Percentiles rank a stretch among this genome's conserved stretches.
Evolutionary conservation across 108 stramenopile species (phyloP).

Genomic region (Epithemia pelagica): DNA sequence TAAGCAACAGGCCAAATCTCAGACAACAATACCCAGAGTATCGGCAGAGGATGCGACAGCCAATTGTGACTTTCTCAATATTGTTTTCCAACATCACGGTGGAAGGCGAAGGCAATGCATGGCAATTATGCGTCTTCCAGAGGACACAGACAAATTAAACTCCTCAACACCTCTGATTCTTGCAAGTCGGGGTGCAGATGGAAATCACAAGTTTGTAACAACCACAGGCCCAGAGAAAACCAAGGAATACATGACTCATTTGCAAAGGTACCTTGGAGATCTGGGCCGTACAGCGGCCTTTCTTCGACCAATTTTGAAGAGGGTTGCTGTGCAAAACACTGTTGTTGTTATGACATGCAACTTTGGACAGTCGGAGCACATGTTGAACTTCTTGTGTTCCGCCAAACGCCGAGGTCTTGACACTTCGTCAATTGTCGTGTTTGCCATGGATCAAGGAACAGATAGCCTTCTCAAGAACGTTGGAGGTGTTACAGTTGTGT

Average conservation of each 20-base stretch:
- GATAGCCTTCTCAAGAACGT: slow-evolving; percentile 55
- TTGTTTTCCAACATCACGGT: slow-evolving; percentile 31
- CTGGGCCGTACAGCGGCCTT: slow-evolving; percentile 23
- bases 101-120: no score
- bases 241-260: slow-evolving; percentile 31
- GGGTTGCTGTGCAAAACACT: slow-evolving; percentile 46
- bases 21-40: background rate
- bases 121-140: slow-evolving; percentile 39
- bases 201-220: slow-evolving; percentile 34
- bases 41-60: slow-evolving; percentile 31
- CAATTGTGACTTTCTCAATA: slow-evolving; percentile 52
- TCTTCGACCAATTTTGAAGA: slow-evolving; percentile 44
- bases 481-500: slow-evolving; percentile 54
- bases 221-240: slow-evolving; percentile 25
- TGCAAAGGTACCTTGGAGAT: slow-evolving; percentile 39
- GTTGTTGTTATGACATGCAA: slow-evolving; percentile 78
- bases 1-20: background rate
- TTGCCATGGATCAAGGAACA: slow-evolving; percentile 70
- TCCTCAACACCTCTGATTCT: slow-evolving; percentile 23
- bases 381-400: slow-evolving; percentile 68
- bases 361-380: slow-evolving; percentile 64
- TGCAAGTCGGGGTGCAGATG: slow-evolving; percentile 59
- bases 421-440: slow-evolving; percentile 52
- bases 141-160: slow-evolving; percentile 12
- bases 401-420: slow-evolving; percentile 48